Base-by-base conservation (phyloP, 495 filamentous ascomycete species). In the Neurospora sp. region DNA sequence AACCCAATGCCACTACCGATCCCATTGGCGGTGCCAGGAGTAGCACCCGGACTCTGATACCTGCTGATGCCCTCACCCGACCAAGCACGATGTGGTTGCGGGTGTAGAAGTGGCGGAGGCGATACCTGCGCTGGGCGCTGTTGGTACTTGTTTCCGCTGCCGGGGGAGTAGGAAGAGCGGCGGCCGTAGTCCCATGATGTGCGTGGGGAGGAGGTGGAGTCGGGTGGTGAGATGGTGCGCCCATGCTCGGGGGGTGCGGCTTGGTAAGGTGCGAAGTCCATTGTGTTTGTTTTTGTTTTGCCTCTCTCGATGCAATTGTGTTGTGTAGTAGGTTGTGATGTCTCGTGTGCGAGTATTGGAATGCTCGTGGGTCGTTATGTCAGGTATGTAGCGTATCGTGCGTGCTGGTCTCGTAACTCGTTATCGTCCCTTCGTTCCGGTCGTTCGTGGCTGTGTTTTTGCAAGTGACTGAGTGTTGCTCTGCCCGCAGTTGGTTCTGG, bases 191-290 rank as follows among this genome's bases (percentile, higher is more conserved):
- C 84, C 74, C 80, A 78, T 14, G 85, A 84, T 72, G 88, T 79
- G 74, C 85, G 88, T 8, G 88, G 87, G 72, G 85, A 87, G 40
- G 86, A 75, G 73, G 84, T 81, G 73, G 78, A 76, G 72, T 80
- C 78, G 74, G 86, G 89, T 48, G 89, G 93, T 18, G 91, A 95
- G 81, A 91, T 88, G 61, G 89, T 89, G 75, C 92, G 88, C 77
- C 87, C 87, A 76, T 88, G 85, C 85, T 95, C 93, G 31, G 94
- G 94, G 14, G 91, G 90, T 73, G 90, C 90, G 82, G 94, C 87
- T 86, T 98, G 95, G 83, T 98, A 98, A 40, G 95, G 95, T 38
- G 95, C 95, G 82, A 98, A 98, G 82, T 97, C 93, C 92, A 96
- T 96, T 44, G 16, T 39, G 16, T 37, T 20, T 16, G 53, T 61